Evolutionary conservation across 2,329 filamentous ascomycete genomes (phyloP).

Genomic region (Colletotrichum abscissum): DNA sequence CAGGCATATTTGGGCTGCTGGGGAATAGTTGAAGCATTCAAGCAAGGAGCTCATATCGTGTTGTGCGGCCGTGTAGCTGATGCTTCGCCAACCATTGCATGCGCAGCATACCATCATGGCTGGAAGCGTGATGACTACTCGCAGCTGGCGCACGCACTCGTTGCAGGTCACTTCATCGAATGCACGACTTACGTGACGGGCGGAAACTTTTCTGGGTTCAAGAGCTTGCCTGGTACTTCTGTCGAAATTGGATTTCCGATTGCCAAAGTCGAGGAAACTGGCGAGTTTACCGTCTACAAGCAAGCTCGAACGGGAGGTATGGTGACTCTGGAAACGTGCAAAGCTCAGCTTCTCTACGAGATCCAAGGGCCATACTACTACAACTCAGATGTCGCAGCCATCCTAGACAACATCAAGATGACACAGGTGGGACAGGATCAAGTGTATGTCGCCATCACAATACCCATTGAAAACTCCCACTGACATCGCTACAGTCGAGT

Average conservation of each 20-base stretch:
- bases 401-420: slow-evolving; percentile 53
- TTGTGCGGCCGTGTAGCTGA: slow-evolving; percentile 57
- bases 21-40: slow-evolving; percentile 55
- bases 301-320: slow-evolving; percentile 46
- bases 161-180: slow-evolving; percentile 62
- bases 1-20: slow-evolving; percentile 64
- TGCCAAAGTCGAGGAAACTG: slow-evolving; percentile 57
- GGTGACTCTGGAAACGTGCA: slow-evolving; percentile 47
- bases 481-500: not conserved
- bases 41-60: slow-evolving; percentile 53
- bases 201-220: slow-evolving; percentile 62
- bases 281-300: slow-evolving; percentile 51
- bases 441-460: not conserved
- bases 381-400: slow-evolving; percentile 56
- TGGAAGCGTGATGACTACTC: slow-evolving; percentile 59
- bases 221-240: slow-evolving; percentile 33
- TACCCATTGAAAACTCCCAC: too few species aligned
- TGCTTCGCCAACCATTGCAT: slow-evolving; percentile 60
- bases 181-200: slow-evolving; percentile 64
- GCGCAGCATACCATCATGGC: slow-evolving; percentile 62
- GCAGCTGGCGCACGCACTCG: slow-evolving; percentile 55
- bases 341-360: slow-evolving; percentile 56
- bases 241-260: slow-evolving; percentile 59
- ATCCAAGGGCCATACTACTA: slow-evolving; percentile 57
- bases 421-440: slow-evolving; percentile 54